Base-by-base conservation (phyloP, 768 basidiomycete species). In the Tricholoma furcatifolium region DNA sequence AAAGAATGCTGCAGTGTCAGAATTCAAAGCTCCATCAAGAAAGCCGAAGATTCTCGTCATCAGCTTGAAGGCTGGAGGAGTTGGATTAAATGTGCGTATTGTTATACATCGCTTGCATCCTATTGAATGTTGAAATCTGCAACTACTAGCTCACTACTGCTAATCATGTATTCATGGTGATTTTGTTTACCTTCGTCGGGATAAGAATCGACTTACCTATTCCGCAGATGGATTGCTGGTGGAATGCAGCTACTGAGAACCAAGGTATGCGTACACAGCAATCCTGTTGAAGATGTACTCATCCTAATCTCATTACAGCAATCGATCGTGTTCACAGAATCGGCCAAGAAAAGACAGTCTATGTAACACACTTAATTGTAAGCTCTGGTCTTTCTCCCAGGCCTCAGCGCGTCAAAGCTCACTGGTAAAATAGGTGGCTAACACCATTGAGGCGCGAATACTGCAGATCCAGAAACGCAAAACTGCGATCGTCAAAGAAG, bases 31-130 rank as follows among this genome's bases (percentile, higher is more conserved):
- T 17, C 71, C 81, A 2, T 85, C 84, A 6, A 75, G 80, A 51
- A 84, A 79, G 58, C 87, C 92, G 0, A 88, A 92, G 65, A 76
- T 95, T 9, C 65, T 93, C 21, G 79, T 91, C 41, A 72, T 93
- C 42, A 90, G 88, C 63, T 67, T 93, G 66, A 93, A 91, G 66
- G 95, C 95, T 4, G 95, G 94, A 23, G 95, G 95, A 21, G 92
- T 94, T 20, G 95, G 94, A 0, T 65, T 96, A 51, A 94, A 95
- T 65, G 84, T 92, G 63, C 60, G 66, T 15, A 40, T 23, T 41
- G 10, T 18, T 30, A 21, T 15, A 32, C 44, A 39, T 51, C 20
- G 20, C 38, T 4, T 20, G 21, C n/a, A 51, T 20, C 32, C 20
- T 17, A 47, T 17, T 41, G 30, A 31, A 34, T 59, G 35, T 55